Conservation (phyloP, 352 stramenopile genomes). For the Thalassiosira mediterranea region DNA sequence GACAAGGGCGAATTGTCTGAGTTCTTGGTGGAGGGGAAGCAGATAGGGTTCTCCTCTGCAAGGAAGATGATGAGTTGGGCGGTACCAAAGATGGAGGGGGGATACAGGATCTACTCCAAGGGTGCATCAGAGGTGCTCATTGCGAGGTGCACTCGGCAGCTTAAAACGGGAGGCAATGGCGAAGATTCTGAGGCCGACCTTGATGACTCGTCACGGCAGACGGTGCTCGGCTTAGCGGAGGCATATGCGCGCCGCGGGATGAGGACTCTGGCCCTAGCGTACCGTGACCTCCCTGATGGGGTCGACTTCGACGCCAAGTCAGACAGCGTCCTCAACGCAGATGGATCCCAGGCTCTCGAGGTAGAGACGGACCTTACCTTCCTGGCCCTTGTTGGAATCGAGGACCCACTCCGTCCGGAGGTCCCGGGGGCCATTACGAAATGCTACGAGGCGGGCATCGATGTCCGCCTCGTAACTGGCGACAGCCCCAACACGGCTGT, state of each 20-base stretch:
- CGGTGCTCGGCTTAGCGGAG: conserved; percentile 82
- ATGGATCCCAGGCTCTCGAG: conserved; percentile 74
- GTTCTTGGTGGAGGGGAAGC: conserved; percentile 75
- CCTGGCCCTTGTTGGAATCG: conserved; percentile 90
- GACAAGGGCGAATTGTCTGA: conserved; percentile 62
- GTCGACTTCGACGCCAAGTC: conserved; percentile 73
- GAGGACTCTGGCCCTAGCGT: conserved; percentile 80
- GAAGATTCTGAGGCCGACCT: too few species aligned
- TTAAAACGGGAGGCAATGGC: too few species aligned
- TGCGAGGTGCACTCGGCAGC: conserved; percentile 52
- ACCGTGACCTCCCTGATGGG: conserved; percentile 71
- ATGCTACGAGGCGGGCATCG: conserved; percentile 90
- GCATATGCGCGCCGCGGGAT: conserved; percentile 85
- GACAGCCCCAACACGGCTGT: conserved; percentile 95
- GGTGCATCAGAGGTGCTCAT: conserved; percentile 80
- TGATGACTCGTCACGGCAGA: too few species aligned
- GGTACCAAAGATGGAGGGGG: conserved; percentile 63
- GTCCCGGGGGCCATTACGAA: conserved; percentile 91
- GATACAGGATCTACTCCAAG: conserved; percentile 87
- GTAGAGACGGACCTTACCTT: conserved; percentile 89
- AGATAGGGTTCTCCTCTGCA: conserved; percentile 90
- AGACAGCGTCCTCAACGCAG: conserved; percentile 62
- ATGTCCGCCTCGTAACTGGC: conserved; percentile 91
- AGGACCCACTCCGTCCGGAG: conserved; percentile 91
- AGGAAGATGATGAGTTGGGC: conserved; percentile 94